These are phyloP conservation scores for Pseudozyma thailandica DNA, from an alignment of 1,284 basidiomycete species.

Conservation along the genomic window DNA sequence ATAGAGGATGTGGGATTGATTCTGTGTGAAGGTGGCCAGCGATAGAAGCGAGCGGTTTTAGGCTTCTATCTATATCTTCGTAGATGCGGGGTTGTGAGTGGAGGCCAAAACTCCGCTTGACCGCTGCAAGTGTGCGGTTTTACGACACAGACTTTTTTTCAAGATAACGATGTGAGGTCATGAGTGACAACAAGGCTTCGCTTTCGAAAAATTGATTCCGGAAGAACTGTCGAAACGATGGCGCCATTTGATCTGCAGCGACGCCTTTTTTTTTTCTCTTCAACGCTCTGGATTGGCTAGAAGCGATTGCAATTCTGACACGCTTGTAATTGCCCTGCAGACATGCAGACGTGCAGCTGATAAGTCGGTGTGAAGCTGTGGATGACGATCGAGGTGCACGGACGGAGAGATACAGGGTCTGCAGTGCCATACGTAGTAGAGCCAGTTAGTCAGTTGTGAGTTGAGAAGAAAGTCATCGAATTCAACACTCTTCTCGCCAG, in stretches of 20 bases:
- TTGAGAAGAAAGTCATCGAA: too few species aligned
- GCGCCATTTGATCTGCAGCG: slow-evolving; percentile 15
- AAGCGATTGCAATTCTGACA: neutral
- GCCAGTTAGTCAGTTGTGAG: too few species aligned
- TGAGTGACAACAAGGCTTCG: neutral
- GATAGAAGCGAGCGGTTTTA: too few species aligned
- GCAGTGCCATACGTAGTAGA: slow-evolving; percentile 1
- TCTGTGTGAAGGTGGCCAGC: too few species aligned
- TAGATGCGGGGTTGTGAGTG: too few species aligned
- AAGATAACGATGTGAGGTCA: slow-evolving; percentile 3
- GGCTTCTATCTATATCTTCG: too few species aligned
- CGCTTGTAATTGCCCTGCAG: neutral
- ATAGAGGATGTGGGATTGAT: too few species aligned
- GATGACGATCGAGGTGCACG: slow-evolving; percentile 25
- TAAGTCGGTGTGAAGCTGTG: neutral
- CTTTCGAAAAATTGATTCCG: neutral
- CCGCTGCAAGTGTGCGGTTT: neutral
- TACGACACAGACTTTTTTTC: neutral
- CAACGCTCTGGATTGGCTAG: slow-evolving; percentile 3
- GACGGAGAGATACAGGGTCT: slow-evolving; percentile 4
- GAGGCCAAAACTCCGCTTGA: neutral
- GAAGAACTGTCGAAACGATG: slow-evolving; percentile 8
- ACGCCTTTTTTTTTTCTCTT: neutral
- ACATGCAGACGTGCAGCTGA: slow-evolving; percentile 23
- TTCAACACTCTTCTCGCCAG: too few species aligned